These are phyloP conservation scores for Malassezia obtusa DNA, from an alignment of 1,284 basidiomycete genomes.

Conservation along the genomic window DNA sequence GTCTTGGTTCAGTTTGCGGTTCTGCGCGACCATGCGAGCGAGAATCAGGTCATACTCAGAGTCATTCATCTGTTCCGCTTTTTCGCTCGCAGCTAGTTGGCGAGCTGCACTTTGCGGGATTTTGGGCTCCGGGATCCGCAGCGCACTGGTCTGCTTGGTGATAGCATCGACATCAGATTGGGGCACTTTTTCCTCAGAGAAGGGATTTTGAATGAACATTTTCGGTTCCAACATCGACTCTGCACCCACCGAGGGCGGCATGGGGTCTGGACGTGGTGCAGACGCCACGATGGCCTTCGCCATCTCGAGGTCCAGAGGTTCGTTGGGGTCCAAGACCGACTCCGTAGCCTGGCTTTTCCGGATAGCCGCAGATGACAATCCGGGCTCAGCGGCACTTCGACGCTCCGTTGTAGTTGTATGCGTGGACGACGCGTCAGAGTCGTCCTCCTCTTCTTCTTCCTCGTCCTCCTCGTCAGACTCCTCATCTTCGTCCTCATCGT, in stretches of 20 bases:
- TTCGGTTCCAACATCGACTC: slow-evolving; percentile 36
- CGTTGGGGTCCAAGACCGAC: not conserved
- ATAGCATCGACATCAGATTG: not conserved
- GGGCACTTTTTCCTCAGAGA: slow-evolving; percentile 11
- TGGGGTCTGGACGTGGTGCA: not conserved
- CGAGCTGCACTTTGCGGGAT: not conserved
- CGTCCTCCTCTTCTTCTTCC: not conserved
- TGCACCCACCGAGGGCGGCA: slow-evolving; percentile 35
- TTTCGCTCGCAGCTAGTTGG: not conserved
- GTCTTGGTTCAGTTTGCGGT: slow-evolving; percentile 30
- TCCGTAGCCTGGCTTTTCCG: not conserved
- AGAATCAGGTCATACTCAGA: slow-evolving; percentile 32
- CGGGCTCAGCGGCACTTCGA: not conserved
- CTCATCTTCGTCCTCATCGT: slow-evolving; percentile 53
- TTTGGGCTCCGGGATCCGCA: not conserved
- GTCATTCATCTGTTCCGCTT: slow-evolving; percentile 18
- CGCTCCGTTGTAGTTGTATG: slow-evolving; percentile 2
- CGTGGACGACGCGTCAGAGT: not conserved
- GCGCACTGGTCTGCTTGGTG: not conserved
- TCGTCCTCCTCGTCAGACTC: not conserved
- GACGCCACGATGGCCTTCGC: slow-evolving; percentile 5
- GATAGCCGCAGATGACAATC: slow-evolving; percentile 5
- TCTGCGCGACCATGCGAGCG: slow-evolving; percentile 30
- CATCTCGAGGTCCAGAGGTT: slow-evolving; percentile 6
- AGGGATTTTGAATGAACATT: slow-evolving; percentile 37